Conservation (phyloP, 1,284 basidiomycete species). For the Microbotryum lychnidis-dioicae region DNA sequence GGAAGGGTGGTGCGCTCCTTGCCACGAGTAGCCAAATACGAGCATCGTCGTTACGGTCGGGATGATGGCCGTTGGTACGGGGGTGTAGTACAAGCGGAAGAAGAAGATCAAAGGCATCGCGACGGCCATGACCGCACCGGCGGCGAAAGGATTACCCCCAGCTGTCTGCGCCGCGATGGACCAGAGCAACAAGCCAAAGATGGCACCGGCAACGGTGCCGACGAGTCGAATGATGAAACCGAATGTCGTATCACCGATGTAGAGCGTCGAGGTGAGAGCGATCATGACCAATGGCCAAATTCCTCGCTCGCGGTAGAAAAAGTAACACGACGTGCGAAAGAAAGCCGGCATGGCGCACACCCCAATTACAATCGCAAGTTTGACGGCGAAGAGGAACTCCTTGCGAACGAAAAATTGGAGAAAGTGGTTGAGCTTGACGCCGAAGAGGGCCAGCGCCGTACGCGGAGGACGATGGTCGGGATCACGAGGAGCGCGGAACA, state of each 20-base stretch:
- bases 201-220: conserved; percentile 6
- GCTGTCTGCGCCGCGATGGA: conserved; percentile 44
- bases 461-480: conserved; percentile 42
- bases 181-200: conserved; percentile 58
- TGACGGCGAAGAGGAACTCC: conserved; percentile 59
- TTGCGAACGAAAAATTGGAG: conserved; percentile 37
- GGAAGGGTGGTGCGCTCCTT: conserved; percentile 36
- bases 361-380: conserved; percentile 62
- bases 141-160: conserved; percentile 60
- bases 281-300: conserved; percentile 30
- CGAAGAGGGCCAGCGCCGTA: conserved; percentile 33
- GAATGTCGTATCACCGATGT: conserved; percentile 36
- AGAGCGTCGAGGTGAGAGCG: conserved; percentile 20
- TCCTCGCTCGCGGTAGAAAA: conserved; percentile 35
- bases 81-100: conserved; percentile 62
- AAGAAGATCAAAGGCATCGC: conserved; percentile 56
- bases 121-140: conserved; percentile 61
- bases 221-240: conserved; percentile 30
- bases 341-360: conserved; percentile 22
- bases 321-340: conserved; percentile 31
- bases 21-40: conserved; percentile 29
- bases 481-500: conserved; percentile 33
- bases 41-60: conserved; percentile 49
- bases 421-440: conserved; percentile 34
- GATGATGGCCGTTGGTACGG: conserved; percentile 63